Conservation (phyloP, 2,329 filamentous ascomycete genomes). For the Fusarium sp. region DNA sequence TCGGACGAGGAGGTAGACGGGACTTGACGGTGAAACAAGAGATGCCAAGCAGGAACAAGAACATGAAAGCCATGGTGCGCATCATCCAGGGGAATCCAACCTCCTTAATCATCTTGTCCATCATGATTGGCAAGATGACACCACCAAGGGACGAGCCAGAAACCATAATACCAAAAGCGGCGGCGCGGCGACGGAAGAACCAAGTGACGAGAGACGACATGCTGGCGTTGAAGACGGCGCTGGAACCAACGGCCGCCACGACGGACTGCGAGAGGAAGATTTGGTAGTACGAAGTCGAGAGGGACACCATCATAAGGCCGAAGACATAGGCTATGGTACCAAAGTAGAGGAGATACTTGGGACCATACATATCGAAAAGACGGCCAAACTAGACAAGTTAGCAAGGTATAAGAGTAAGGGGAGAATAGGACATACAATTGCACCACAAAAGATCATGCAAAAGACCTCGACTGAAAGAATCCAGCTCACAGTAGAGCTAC, state of each 20-base stretch:
- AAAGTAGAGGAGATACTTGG: constrained; percentile 61
- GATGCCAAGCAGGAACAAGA: constrained; percentile 49
- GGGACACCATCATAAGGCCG: constrained; percentile 69
- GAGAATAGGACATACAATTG: constrained; percentile 50
- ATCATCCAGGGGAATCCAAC: constrained; percentile 60
- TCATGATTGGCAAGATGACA: constrained; percentile 67
- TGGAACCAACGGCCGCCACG: constrained; percentile 53
- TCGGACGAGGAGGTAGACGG: constrained; percentile 55
- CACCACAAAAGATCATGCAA: constrained; percentile 58
- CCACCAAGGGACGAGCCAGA: constrained; percentile 64
- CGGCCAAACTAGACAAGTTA: constrained; percentile 57
- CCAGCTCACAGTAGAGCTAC: constrained; percentile 64
- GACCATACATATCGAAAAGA: constrained; percentile 70
- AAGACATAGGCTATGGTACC: constrained; percentile 67
- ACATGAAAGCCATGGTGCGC: constrained; percentile 56
- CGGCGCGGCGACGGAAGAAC: constrained; percentile 61
- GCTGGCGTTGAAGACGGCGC: constrained; percentile 53
- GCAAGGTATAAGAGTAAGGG: neutral
- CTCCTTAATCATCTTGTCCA: constrained; percentile 59
- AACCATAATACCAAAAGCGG: constrained; percentile 62
- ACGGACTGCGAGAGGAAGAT: constrained; percentile 55
- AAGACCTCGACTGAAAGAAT: constrained; percentile 64
- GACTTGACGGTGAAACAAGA: constrained; percentile 48
- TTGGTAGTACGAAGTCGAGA: constrained; percentile 57
- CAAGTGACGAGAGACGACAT: constrained; percentile 57